Percentiles rank a stretch among this genome's conserved stretches.
These are phyloP conservation scores for Coemansia aciculifera DNA, from an alignment of 192 early-diverging fungal species.

Conservation along the genomic window DNA sequence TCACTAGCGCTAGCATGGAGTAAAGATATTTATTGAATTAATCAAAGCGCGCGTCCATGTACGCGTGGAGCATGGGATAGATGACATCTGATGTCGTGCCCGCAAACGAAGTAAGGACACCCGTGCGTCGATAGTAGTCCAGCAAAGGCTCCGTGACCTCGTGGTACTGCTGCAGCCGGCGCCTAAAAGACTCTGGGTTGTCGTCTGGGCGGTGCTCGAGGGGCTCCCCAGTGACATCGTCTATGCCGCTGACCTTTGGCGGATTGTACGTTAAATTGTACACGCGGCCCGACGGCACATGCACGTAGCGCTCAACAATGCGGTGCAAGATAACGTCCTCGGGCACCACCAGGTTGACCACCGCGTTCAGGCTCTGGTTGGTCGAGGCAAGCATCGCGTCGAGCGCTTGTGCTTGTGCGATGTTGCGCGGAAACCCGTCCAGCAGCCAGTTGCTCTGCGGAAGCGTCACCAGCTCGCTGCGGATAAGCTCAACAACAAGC, in stretches of 20 bases:
- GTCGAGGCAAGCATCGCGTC: constrained; percentile 52
- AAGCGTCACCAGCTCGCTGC: constrained; percentile 31
- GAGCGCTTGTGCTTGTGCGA: constrained; percentile 76
- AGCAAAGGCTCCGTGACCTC: constrained; percentile 77
- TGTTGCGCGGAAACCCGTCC: constrained; percentile 90
- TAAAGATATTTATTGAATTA: constrained; percentile 1
- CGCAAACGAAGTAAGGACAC: constrained; percentile 66
- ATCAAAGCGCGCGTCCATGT: constrained; percentile 43
- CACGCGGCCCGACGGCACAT: constrained; percentile 85
- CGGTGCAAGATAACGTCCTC: constrained; percentile 86
- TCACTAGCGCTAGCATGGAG: not conserved
- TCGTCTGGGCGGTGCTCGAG: constrained; percentile 86
- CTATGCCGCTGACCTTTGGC: constrained; percentile 72
- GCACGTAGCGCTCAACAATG: constrained; percentile 94
- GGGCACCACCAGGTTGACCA: constrained; percentile 90
- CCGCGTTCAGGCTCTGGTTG: constrained; percentile 73
- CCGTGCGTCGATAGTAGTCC: constrained; percentile 71
- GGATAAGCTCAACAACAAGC: constrained; percentile 46
- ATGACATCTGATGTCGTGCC: constrained; percentile 91
- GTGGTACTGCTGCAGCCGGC: constrained; percentile 77
- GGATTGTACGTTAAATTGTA: constrained; percentile 96
- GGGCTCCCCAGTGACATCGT: constrained; percentile 94
- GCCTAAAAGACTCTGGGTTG: constrained; percentile 79
- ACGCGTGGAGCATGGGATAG: constrained; percentile 74
- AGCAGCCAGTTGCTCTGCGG: constrained; percentile 70